These are phyloP conservation scores for Ogataea ganodermae DNA, from an alignment of 805 yeast species.

Conservation along the genomic window DNA sequence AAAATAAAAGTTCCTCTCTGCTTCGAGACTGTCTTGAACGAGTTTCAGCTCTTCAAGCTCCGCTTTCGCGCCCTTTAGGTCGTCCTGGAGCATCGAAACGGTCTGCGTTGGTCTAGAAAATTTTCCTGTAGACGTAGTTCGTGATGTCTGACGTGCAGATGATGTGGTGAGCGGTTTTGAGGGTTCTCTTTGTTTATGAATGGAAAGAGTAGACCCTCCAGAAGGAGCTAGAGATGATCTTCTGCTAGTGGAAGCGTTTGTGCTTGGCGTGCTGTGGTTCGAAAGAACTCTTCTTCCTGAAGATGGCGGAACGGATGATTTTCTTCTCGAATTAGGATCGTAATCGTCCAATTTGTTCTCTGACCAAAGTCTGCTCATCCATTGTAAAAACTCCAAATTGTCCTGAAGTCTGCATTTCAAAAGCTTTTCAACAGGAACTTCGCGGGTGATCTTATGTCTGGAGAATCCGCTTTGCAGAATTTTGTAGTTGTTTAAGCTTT, in stretches of 20 bases:
- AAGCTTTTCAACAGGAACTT: slow-evolving; percentile 77
- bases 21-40: slow-evolving; percentile 65
- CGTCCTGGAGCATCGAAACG: slow-evolving; percentile 37
- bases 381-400: slow-evolving; percentile 90
- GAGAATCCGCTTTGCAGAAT: slow-evolving; percentile 80
- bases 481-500: slow-evolving; percentile 78
- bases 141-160: slow-evolving; percentile 12
- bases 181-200: slow-evolving; percentile 16
- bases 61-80: slow-evolving; percentile 49
- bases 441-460: slow-evolving; percentile 67
- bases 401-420: slow-evolving; percentile 91
- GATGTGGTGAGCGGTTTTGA: slow-evolving; percentile 10
- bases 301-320: slow-evolving; percentile 19
- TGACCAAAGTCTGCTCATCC: slow-evolving; percentile 84
- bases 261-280: slow-evolving; percentile 12
- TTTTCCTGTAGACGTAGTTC: slow-evolving; percentile 11
- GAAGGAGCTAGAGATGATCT: slow-evolving; percentile 22
- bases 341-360: slow-evolving; percentile 73
- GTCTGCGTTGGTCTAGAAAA: slow-evolving; percentile 4
- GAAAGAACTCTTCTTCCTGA: slow-evolving; percentile 20
- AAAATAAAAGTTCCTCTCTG: slow-evolving; percentile 89
- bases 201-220: slow-evolving; percentile 4
- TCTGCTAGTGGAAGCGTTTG: slow-evolving; percentile 24
- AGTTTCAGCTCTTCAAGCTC: slow-evolving; percentile 60
- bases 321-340: slow-evolving; percentile 66